Percentiles rank a stretch among this genome's conserved stretches.
Conservation (phyloP, 2,329 filamentous ascomycete species). For the Claviceps arundinis region DNA sequence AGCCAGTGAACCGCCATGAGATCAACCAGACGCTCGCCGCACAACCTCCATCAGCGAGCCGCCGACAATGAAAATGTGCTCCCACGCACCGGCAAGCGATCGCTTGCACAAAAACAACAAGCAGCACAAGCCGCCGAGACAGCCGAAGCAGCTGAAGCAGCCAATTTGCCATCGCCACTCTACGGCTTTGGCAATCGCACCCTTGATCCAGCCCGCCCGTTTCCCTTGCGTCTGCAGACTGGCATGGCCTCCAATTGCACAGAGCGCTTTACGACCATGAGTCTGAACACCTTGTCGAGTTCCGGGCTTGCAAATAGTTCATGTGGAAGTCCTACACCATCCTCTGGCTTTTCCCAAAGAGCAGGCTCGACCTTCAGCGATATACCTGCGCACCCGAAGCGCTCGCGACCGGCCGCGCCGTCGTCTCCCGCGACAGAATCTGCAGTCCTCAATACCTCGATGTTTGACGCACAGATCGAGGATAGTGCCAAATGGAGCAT, state of each 20-base stretch:
- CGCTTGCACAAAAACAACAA: not conserved
- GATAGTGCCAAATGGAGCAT: slow-evolving; percentile 26
- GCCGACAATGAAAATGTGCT: not conserved
- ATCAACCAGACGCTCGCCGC: not conserved
- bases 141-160: not conserved
- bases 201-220: slow-evolving; percentile 16
- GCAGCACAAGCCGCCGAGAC: not conserved
- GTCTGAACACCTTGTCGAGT: not conserved
- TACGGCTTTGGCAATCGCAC: slow-evolving; percentile 4
- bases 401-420: slow-evolving; percentile 7
- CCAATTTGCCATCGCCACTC: not conserved
- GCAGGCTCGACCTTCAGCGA: not conserved
- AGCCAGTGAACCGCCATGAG: not conserved
- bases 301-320: not conserved
- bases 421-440: not conserved
- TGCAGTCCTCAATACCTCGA: slow-evolving; percentile 6
- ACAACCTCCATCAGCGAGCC: not conserved
- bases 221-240: slow-evolving; percentile 12
- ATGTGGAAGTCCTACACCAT: not conserved
- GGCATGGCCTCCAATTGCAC: not conserved
- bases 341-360: not conserved
- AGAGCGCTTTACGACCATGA: slow-evolving; percentile 1
- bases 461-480: slow-evolving; percentile 12
- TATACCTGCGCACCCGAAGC: slow-evolving; percentile 10
- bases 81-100: not conserved